These are phyloP conservation scores for Eucalyptus rudis DNA, from an alignment of 345 rosid species.

Conservation along the genomic window DNA sequence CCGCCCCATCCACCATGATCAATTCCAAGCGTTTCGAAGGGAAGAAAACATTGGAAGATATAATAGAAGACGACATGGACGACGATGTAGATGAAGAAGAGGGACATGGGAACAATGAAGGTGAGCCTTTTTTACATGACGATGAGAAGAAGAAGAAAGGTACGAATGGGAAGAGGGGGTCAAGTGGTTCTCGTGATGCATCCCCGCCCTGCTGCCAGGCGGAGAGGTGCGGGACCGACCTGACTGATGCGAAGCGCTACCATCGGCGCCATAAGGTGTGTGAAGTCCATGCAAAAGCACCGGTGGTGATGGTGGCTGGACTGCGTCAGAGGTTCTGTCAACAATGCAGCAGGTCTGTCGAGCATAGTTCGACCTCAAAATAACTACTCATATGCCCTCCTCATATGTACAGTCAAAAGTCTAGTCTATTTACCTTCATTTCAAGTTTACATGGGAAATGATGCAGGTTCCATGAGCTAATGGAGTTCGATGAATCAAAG, in stretches of 20 bases:
- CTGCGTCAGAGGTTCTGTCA: slow-evolving; percentile 75
- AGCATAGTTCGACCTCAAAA: neutral
- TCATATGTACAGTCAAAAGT: neutral
- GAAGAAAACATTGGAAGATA: slow-evolving; percentile 29
- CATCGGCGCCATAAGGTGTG: slow-evolving; percentile 85
- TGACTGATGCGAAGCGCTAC: slow-evolving; percentile 60
- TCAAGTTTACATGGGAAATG: neutral
- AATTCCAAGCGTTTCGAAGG: slow-evolving; percentile 18
- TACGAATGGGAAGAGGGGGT: slow-evolving; percentile 12
- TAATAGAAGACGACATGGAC: slow-evolving; percentile 41
- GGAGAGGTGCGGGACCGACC: slow-evolving; percentile 50
- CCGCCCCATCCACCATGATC: slow-evolving; percentile 2
- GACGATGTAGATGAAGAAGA: slow-evolving; percentile 14
- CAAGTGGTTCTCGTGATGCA: slow-evolving; percentile 6
- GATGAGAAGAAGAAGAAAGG: slow-evolving; percentile 28
- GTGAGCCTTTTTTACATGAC: neutral
- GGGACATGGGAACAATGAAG: neutral
- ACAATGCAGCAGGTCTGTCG: slow-evolving; percentile 85
- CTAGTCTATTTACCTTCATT: neutral
- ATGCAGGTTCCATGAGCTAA: slow-evolving; percentile 46
- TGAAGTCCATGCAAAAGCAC: slow-evolving; percentile 72
- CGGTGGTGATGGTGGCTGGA: slow-evolving; percentile 42
- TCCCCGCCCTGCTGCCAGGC: slow-evolving; percentile 50
- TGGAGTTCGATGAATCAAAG: slow-evolving; percentile 72
- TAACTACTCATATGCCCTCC: neutral